These are phyloP conservation scores for Eutrema yunnanense DNA, from an alignment of 345 rosid genomes.

Conservation along the genomic window DNA sequence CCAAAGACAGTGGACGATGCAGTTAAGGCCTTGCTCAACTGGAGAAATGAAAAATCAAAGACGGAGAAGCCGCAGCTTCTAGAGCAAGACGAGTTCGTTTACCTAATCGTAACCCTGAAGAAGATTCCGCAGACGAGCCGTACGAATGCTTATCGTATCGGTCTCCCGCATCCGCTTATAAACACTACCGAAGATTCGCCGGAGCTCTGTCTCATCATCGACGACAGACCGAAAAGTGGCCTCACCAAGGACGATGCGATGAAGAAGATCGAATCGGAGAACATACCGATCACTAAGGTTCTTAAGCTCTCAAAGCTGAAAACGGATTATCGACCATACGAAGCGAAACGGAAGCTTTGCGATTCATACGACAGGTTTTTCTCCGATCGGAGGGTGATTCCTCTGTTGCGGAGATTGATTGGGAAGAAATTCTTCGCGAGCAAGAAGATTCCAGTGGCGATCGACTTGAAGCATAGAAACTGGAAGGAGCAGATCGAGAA, in stretches of 20 bases:
- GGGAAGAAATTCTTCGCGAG: slow-evolving; percentile 66
- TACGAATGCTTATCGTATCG: slow-evolving; percentile 42
- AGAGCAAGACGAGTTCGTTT: slow-evolving; percentile 52
- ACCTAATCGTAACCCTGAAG: slow-evolving; percentile 51
- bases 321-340: slow-evolving; percentile 2
- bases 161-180: slow-evolving; percentile 44
- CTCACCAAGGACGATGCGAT: slow-evolving; percentile 50
- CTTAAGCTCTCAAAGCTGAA: slow-evolving; percentile 50
- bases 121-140: slow-evolving; percentile 53
- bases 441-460: slow-evolving; percentile 54
- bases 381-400: slow-evolving; percentile 25
- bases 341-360: slow-evolving; percentile 20
- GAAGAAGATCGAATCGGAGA: slow-evolving; percentile 55
- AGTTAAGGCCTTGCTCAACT: slow-evolving; percentile 38
- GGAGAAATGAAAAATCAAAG: slow-evolving; percentile 42
- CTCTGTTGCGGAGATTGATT: slow-evolving; percentile 56
- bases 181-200: slow-evolving; percentile 29
- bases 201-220: slow-evolving; percentile 63
- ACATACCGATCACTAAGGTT: slow-evolving; percentile 55
- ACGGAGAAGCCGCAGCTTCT: slow-evolving; percentile 55
- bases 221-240: slow-evolving; percentile 55
- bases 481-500: slow-evolving; percentile 70
- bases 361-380: slow-evolving; percentile 29
- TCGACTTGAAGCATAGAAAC: slow-evolving; percentile 53
- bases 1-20: slow-evolving; percentile 38